Percentiles rank a stretch among this genome's conserved stretches.
These are phyloP conservation scores for Liquidambar formosana DNA, from an alignment of 164 flowering plant species.

Conservation along the genomic window DNA sequence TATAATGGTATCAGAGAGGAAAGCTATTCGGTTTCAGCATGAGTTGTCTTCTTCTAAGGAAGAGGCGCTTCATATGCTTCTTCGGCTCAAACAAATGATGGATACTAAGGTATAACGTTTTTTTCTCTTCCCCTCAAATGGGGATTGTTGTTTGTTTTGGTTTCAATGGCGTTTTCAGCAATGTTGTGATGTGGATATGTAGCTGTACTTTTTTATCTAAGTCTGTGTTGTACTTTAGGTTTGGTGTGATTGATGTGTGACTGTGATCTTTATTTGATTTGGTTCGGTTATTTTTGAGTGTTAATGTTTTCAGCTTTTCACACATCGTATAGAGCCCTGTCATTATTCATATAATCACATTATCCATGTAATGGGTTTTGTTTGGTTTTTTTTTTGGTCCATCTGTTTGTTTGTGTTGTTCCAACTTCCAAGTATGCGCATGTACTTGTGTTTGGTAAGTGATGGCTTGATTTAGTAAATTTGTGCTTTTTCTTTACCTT, in stretches of 20 bases:
- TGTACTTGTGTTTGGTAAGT: not conserved
- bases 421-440: not conserved
- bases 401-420: not conserved
- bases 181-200: not conserved
- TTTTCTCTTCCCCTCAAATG: not conserved
- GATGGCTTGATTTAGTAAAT: not conserved
- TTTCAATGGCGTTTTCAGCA: not conserved
- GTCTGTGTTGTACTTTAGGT: not conserved
- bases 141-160: not conserved
- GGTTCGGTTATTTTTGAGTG: not conserved
- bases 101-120: slow-evolving; percentile 61
- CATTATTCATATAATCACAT: not conserved
- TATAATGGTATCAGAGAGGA: slow-evolving; percentile 70
- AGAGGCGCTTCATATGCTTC: slow-evolving; percentile 64
- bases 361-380: not conserved
- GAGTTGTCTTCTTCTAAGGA: slow-evolving; percentile 59
- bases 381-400: not conserved
- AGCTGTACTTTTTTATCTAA: too few relatives aligned
- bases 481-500: not conserved
- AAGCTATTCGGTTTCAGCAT: slow-evolving; percentile 48
- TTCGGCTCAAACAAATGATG: slow-evolving; percentile 65
- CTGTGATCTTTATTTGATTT: not conserved
- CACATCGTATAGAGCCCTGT: not conserved
- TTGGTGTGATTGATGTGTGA: slow-evolving; percentile 4
- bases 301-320: not conserved